These are phyloP conservation scores for Trichodelitschia bisporula DNA, from an alignment of 495 filamentous ascomycete species.

Conservation along the genomic window DNA sequence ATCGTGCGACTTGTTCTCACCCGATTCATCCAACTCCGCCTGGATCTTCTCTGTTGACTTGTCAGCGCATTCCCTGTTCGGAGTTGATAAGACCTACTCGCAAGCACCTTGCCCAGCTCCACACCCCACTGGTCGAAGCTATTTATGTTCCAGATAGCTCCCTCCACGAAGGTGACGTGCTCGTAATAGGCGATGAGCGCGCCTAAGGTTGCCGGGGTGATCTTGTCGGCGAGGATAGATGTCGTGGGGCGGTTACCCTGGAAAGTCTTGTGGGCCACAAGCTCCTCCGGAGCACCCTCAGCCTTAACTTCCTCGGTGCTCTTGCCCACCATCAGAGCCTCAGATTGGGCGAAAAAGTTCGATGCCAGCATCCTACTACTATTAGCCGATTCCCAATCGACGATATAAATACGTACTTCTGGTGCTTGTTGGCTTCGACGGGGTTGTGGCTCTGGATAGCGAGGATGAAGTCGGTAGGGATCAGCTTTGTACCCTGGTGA, in stretches of 20 bases:
- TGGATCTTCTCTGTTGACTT: constrained; percentile 29
- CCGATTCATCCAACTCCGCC: constrained; percentile 34
- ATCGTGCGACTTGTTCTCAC: constrained; percentile 51
- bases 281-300: constrained; percentile 60
- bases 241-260: constrained; percentile 92
- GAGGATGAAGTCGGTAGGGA: constrained; percentile 92
- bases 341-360: constrained; percentile 94
- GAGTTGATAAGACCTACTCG: too few species aligned
- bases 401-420: constrained; percentile 28
- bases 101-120: constrained; percentile 86
- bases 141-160: constrained; percentile 98
- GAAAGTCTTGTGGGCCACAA: constrained; percentile 98
- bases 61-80: too few species aligned
- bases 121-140: constrained; percentile 99
- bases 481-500: constrained; percentile 97
- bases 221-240: constrained; percentile 77
- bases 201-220: constrained; percentile 80
- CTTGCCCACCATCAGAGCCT: constrained; percentile 98
- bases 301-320: constrained; percentile 69
- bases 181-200: constrained; percentile 97
- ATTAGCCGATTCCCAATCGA: not conserved
- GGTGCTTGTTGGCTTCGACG: constrained; percentile 70
- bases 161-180: constrained; percentile 93
- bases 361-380: constrained; percentile 63
- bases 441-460: constrained; percentile 94